Conservation (phyloP, 352 stramenopile species). For the Phytopythium aichiense region DNA sequence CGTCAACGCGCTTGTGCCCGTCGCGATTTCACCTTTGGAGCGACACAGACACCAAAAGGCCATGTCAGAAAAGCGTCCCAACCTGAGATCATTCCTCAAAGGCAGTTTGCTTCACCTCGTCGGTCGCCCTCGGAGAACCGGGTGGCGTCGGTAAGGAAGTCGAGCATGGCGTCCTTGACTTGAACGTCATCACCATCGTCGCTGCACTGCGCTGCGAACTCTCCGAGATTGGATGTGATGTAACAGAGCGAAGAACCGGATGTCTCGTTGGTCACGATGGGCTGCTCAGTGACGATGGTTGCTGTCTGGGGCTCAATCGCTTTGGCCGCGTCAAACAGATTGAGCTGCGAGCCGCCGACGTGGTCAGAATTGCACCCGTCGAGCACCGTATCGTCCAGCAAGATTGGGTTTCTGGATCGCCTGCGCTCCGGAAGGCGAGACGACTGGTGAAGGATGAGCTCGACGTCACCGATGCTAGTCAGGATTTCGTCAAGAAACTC, state of each 20-base stretch:
- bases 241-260: background rate
- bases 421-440: slow-evolving; percentile 13
- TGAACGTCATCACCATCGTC: slow-evolving; percentile 11
- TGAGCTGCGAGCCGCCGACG: background rate
- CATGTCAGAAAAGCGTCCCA: background rate
- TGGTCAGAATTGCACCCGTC: background rate
- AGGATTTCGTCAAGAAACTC: slow-evolving; percentile 61
- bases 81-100: background rate
- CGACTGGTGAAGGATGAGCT: slow-evolving; percentile 45
- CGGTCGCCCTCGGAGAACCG: slow-evolving; percentile 42
- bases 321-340: background rate
- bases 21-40: background rate
- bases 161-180: slow-evolving; percentile 48
- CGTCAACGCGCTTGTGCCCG: background rate
- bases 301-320: background rate
- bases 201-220: background rate
- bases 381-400: background rate
- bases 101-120: background rate
- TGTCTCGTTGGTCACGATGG: background rate
- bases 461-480: slow-evolving; percentile 52
- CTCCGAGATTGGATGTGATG: background rate
- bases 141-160: slow-evolving; percentile 48
- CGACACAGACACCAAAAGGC: background rate
- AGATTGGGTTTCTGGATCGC: background rate
- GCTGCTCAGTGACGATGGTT: background rate